Base-by-base conservation (phyloP, 2,329 filamentous ascomycete genomes). In the Penicillium sp. region DNA sequence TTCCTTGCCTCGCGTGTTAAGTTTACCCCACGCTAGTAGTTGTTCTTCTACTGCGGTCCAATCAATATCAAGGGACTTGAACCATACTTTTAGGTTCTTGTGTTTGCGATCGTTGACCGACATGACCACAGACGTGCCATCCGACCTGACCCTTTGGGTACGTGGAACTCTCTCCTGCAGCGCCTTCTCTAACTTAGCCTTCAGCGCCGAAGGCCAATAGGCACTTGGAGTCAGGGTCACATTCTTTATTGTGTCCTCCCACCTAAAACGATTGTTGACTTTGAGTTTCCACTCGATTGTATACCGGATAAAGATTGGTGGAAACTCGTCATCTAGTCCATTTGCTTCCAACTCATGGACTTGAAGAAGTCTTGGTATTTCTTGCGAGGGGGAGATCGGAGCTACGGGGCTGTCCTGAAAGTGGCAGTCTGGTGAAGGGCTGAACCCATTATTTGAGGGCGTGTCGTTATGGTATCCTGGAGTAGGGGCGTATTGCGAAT, bases 391-490 rank as follows among this genome's bases (percentile, higher is more conserved):
- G 31, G 15, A 15, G 11, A 14, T 33, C 31, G 31, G 31, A n/a
- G 12, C 11, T 33, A 33, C 31, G 31, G 9, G 25, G 20, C 2
- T 23, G 29, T 53, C 20, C 14, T 33, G 12, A 23, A 27, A 14
- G 23, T 47, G 29, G 29, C n/a, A 15, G 9, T 23, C 9, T 27
- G 50, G 33, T 27, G 47, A 46, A 41, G 42, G 31, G 33, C 43
- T 46, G n/a, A 41, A 20, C 9, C 8, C 37, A 42, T 29, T 27
- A 27, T 31, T 27, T 26, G 46, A 37, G 20, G 33, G 11, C 11
- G 25, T 42, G 26, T 22, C 31, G 22, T 35, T 23, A 15, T 25
- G 14, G n/a, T 50, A 42, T 42, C 48, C 84, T 64, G 87, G 87
- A 15, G 48, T 50, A 8, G 35, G 48, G 23, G 48, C 48, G 20